Evolutionary conservation across 257 asterid species (phyloP).

Genomic region (Craterostigma plantagineum): DNA sequence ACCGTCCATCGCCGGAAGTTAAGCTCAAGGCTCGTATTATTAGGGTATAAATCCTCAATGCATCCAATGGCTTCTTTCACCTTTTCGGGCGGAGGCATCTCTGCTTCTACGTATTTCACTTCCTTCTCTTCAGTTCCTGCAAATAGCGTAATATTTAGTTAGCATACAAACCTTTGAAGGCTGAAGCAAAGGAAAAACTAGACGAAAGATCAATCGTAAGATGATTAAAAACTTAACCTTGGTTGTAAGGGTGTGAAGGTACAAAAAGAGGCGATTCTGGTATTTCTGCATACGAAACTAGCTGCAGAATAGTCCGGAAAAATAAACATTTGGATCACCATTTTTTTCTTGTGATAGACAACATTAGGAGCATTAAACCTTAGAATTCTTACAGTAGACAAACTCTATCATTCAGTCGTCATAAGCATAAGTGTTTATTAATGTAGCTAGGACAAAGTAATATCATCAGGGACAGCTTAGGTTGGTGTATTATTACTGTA

Average conservation of each 20-base stretch:
- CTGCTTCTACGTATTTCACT: slow-evolving; percentile 20
- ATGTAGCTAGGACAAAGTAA: too few relatives aligned
- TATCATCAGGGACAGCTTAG: too few relatives aligned
- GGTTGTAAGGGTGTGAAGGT: slow-evolving; percentile 50
- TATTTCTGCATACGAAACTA: slow-evolving; percentile 56
- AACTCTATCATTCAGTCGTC: too few relatives aligned
- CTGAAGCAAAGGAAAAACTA: too few relatives aligned
- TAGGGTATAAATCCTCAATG: slow-evolving; percentile 15
- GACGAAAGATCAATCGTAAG: too few relatives aligned
- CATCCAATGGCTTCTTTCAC: slow-evolving; percentile 36
- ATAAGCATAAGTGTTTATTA: too few relatives aligned
- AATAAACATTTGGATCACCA: background rate
- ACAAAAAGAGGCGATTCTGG: slow-evolving; percentile 64
- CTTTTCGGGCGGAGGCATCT: slow-evolving; percentile 27
- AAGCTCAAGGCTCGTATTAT: slow-evolving; percentile 10
- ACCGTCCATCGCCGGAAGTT: slow-evolving; percentile 48
- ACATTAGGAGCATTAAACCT: too few relatives aligned
- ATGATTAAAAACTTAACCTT: too few relatives aligned
- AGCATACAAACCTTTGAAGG: background rate
- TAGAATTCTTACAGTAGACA: too few relatives aligned
- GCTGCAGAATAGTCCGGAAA: slow-evolving; percentile 29
- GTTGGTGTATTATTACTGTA: too few relatives aligned
- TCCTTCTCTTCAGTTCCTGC: slow-evolving; percentile 28
- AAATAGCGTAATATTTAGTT: background rate
- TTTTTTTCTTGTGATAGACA: too few relatives aligned